Evolutionary conservation across 345 rosid genomes (phyloP), one percentile per base, ranked within the genome.

Genomic region (Corymbia maculata): DNA sequence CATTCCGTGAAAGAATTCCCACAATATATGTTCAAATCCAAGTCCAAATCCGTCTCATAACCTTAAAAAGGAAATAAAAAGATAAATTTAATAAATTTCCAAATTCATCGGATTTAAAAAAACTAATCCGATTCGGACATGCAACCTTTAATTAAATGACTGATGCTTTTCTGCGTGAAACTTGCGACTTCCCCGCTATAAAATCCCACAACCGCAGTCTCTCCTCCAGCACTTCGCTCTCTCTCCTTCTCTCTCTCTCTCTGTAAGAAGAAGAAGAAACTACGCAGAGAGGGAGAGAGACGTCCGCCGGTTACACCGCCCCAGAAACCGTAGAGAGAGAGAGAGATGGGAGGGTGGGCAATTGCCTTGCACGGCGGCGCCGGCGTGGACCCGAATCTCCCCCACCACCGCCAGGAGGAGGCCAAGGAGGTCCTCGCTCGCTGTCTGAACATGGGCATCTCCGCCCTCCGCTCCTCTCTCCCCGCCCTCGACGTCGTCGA

Each of bases 321-420:
- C 10, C 87, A 19, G 61, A 22, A 9, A 57, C 42, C 8, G 45
- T 19, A 75, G 70, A 32, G 53, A 51, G 44, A 16, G 66, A 79
- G 55, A 16, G 75, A 24, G 53, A 96, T 97, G 97, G 98, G 95
- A 47, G 94, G 92, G 14, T 96, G 99, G 99, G 99, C 99, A 61
- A 97, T 97, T 21, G 99, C 99, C 28, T 95, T 97, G 93, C 99
- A 97, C 86, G 99, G 99, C 26, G 99, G 99, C 92, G 99, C 99
- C 45, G 99, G 99, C 42, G 94, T 97, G n/a, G 99, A 97, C 92
- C 99, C 99, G 1, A 96, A 95, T 90, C 98, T 97, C 90, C 99
- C 99, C 10, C 88, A 64, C 1, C 94, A 95, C 85, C 91, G 98
- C 52, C 99, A 96, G 84, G 98, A 97, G 88, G 92, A 94, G 85